Evolutionary conservation across 2,329 filamentous ascomycete species (phyloP).

Genomic region (Aspergillus pseudonomiae): DNA sequence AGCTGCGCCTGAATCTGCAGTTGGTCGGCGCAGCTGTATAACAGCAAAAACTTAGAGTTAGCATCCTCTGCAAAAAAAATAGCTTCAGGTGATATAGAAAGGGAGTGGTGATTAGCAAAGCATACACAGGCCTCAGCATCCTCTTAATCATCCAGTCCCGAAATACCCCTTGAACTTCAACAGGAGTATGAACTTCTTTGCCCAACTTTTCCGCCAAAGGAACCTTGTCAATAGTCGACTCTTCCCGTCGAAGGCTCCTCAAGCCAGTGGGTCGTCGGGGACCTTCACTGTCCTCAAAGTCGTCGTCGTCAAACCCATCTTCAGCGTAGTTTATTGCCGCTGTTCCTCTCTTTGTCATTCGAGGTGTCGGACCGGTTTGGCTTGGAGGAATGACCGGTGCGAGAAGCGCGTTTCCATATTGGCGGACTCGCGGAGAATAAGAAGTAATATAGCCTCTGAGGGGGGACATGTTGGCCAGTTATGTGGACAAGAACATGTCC

Average conservation of each 20-base stretch:
- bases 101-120: slow-evolving; percentile 17
- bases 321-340: slow-evolving; percentile 98
- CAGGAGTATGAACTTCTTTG: slow-evolving; percentile 77
- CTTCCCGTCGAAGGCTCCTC: slow-evolving; percentile 79
- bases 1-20: slow-evolving; percentile 70
- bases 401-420: slow-evolving; percentile 88
- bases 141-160: slow-evolving; percentile 92
- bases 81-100: slow-evolving; percentile 5
- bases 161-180: slow-evolving; percentile 88
- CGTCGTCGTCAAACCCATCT: slow-evolving; percentile 81
- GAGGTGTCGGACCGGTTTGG: slow-evolving; percentile 66
- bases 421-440: slow-evolving; percentile 86
- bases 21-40: slow-evolving; percentile 57
- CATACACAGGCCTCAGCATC: slow-evolving; percentile 49
- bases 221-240: slow-evolving; percentile 64
- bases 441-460: slow-evolving; percentile 89
- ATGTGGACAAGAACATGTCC: slow-evolving; percentile 41
- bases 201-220: slow-evolving; percentile 76
- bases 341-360: slow-evolving; percentile 96
- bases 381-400: slow-evolving; percentile 78
- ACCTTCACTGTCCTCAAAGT: slow-evolving; percentile 68
- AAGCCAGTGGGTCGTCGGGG: slow-evolving; percentile 74
- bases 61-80: slow-evolving; percentile 23
- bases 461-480: slow-evolving; percentile 52
- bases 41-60: slow-evolving; percentile 13